These are phyloP conservation scores for Mollisiaceae sp. DNA, from an alignment of 2,329 filamentous ascomycete species.

Conservation along the genomic window DNA sequence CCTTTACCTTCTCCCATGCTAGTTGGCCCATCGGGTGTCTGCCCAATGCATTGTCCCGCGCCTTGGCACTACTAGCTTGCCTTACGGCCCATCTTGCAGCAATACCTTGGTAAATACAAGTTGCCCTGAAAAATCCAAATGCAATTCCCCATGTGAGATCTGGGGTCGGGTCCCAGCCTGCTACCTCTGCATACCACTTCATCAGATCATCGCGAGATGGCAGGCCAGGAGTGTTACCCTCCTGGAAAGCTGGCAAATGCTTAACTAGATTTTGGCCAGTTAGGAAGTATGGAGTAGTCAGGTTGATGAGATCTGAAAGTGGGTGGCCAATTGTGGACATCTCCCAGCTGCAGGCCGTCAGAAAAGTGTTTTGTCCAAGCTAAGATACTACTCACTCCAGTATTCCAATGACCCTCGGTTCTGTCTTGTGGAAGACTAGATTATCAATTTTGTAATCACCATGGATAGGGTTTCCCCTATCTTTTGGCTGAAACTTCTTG, in stretches of 20 bases:
- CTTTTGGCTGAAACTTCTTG: constrained; percentile 71
- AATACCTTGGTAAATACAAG: constrained; percentile 82
- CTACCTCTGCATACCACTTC: constrained; percentile 68
- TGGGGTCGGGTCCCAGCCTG: constrained; percentile 72
- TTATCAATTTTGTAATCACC: constrained; percentile 98
- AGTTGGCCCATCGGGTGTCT: constrained; percentile 76
- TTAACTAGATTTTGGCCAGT: constrained; percentile 38
- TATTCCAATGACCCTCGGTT: constrained; percentile 87
- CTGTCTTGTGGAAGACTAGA: constrained; percentile 85
- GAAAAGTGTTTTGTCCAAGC: background rate
- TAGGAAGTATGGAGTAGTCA: constrained; percentile 58
- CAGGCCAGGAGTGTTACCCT: constrained; percentile 55
- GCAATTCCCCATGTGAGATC: constrained; percentile 67
- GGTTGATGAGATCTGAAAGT: constrained; percentile 85
- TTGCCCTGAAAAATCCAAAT: constrained; percentile 65
- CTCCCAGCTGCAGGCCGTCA: constrained; percentile 70
- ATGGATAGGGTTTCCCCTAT: constrained; percentile 82
- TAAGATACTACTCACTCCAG: constrained; percentile 67
- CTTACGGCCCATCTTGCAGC: constrained; percentile 82
- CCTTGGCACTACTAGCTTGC: constrained; percentile 88
- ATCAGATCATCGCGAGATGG: constrained; percentile 63
- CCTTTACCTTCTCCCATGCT: constrained; percentile 75
- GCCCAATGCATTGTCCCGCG: constrained; percentile 71
- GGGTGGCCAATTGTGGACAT: constrained; percentile 99
- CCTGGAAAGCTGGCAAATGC: constrained; percentile 46